Evolutionary conservation across 2,329 filamentous ascomycete genomes (phyloP).

Genomic region (Fusarium miscanthi): DNA sequence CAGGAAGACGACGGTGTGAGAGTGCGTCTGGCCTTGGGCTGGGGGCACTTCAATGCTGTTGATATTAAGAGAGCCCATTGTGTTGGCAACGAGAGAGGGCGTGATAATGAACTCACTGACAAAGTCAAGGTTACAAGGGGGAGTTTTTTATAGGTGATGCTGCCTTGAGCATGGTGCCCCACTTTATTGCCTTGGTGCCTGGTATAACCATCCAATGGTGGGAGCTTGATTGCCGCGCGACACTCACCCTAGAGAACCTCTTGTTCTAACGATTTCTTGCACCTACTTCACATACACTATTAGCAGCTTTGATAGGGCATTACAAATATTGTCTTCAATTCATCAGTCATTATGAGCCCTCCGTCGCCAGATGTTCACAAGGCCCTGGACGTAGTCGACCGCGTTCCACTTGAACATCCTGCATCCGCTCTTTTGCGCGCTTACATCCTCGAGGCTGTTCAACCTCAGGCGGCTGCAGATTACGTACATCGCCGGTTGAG

Average conservation of each 20-base stretch:
- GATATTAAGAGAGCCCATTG: neutral
- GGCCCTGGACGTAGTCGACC: rapidly evolving
- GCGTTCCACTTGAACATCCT: neutral
- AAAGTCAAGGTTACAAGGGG: neutral
- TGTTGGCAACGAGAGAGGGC: rapidly evolving
- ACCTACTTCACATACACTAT: neutral
- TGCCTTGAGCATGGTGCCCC: neutral
- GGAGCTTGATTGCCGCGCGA: neutral
- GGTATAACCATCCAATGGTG: neutral
- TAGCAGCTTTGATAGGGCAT: rapidly evolving
- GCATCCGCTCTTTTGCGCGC: rapidly evolving
- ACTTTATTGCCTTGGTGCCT: neutral
- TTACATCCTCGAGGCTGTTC: rapidly evolving
- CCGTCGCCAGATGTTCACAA: neutral
- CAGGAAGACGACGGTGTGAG: slow-evolving; percentile 58
- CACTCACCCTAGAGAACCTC: neutral
- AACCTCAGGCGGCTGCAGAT: neutral
- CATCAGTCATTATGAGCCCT: rapidly evolving
- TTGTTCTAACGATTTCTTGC: neutral
- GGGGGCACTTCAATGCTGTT: neutral
- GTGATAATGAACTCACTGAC: neutral
- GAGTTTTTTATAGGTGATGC: neutral
- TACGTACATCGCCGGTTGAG: neutral
- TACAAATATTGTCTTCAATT: rapidly evolving
- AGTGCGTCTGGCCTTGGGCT: slow-evolving; percentile 42